phyloP scores from a whole-genome alignment of 148 eudicot genomes.

The Camellia lanceoleosa region DNA sequence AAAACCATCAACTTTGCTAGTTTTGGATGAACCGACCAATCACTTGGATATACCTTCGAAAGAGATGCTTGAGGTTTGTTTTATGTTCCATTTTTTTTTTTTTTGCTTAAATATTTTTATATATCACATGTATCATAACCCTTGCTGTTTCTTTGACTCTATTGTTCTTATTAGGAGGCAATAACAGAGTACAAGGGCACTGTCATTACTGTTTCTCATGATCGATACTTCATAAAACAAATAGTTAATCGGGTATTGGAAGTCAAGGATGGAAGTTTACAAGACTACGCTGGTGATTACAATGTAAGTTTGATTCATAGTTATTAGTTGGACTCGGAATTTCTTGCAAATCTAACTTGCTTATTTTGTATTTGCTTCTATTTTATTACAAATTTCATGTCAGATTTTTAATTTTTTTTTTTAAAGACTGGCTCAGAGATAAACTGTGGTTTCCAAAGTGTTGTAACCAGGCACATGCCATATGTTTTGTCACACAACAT shows the following conservation, averaged over 20 bases:
- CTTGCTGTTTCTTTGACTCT: slow-evolving; percentile 7
- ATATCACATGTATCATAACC: slow-evolving; percentile 13
- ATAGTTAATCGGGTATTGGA: slow-evolving; percentile 94
- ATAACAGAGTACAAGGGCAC: slow-evolving; percentile 86
- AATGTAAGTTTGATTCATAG: slow-evolving; percentile 53
- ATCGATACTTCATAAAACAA: slow-evolving; percentile 88
- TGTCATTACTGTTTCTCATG: slow-evolving; percentile 91
- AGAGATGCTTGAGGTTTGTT: slow-evolving; percentile 97
- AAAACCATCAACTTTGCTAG: slow-evolving; percentile 82
- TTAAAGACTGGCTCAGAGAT: neutral
- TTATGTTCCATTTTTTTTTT: neutral
- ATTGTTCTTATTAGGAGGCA: slow-evolving; percentile 57
- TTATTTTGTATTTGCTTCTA: neutral
- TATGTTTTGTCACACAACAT: neutral
- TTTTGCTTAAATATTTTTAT: neutral
- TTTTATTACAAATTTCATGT: neutral
- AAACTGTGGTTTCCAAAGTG: neutral
- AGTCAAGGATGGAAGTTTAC: slow-evolving; percentile 71
- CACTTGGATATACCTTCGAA: slow-evolving; percentile 96
- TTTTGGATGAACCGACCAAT: slow-evolving; percentile 95
- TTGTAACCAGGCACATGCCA: neutral
- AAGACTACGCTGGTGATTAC: slow-evolving; percentile 87
- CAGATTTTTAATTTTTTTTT: too few relatives aligned
- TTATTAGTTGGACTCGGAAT: neutral
- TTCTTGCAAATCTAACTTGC: neutral